Evolutionary conservation across 1,139 yeast species (phyloP).

Genomic region (Wickerhamomyces sp.): DNA sequence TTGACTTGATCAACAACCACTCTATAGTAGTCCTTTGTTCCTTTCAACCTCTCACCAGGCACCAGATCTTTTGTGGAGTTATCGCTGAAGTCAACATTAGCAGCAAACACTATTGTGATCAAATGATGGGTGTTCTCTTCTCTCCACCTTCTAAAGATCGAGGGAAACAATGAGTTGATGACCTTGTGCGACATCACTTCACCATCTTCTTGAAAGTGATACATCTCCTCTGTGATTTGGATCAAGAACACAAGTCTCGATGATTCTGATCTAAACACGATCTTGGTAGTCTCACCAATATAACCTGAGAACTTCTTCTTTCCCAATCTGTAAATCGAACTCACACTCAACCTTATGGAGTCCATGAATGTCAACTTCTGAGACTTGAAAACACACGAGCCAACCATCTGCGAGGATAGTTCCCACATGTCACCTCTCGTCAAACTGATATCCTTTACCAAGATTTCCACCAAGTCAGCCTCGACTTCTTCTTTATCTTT

Average conservation of each 20-base stretch:
- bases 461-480: conserved; percentile 79
- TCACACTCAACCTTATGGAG: conserved; percentile 58
- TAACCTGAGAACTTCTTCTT: conserved; percentile 58
- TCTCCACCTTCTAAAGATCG: conserved; percentile 84
- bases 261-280: conserved; percentile 86
- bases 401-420: conserved; percentile 56
- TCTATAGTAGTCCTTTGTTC: conserved; percentile 75
- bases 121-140: conserved; percentile 84
- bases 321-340: conserved; percentile 68
- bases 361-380: conserved; percentile 64
- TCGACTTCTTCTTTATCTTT: conserved; percentile 46
- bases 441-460: conserved; percentile 73
- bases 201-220: conserved; percentile 97
- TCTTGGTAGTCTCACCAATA: conserved; percentile 67
- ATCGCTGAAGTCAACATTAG: conserved; percentile 64
- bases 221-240: conserved; percentile 92
- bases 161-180: conserved; percentile 86
- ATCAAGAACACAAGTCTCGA: conserved; percentile 79
- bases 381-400: conserved; percentile 60
- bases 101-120: conserved; percentile 81
- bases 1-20: conserved; percentile 95
- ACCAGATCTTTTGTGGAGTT: conserved; percentile 48
- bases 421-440: conserved; percentile 96
- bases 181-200: conserved; percentile 90
- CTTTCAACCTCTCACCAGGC: conserved; percentile 69